Evolutionary conservation across 352 stramenopile species (phyloP), one percentile per base, ranked within the genome.

Genomic region (Globisporangium carolinianum): DNA sequence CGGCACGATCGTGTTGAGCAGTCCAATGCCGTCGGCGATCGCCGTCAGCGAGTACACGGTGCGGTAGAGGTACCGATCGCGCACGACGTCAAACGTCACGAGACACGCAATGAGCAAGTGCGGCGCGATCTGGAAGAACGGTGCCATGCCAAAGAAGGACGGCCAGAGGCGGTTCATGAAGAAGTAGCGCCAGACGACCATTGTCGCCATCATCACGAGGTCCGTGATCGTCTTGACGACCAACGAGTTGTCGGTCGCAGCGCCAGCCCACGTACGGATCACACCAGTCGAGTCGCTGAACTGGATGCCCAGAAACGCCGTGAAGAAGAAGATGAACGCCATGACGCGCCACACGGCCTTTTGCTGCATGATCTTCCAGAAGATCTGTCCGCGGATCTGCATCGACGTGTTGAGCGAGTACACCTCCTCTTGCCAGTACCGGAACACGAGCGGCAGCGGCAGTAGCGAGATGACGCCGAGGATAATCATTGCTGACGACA

Each of bases 321-420:
- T 62, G 52, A 70, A 75, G 51, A 79, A 57, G 45, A 36, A 53
- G 17, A 75, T 63, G 57, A 78, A 78, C 61, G 65, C 62, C 57
- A 78, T 58, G 36, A 73, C 51, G 43, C 63, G 61, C 70, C 70
- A 78, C 58, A 78, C 70, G 0, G 67, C 70, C 53, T 75, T 74
- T 37, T 76, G 71, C 60, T 79, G 67, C 66, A 74, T 75, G 61
- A 76, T 79, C 53, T 72, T 71, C 66, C 67, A 78, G 53, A 75
- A 75, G 56, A 75, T 75, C 41, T 66, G 59, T 9, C 53, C 54
- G 18, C 67, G 70, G 36, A 73, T 62, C 46, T 61, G 57, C 39
- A 79, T 58, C 32, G 70, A 67, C 37, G 61, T 72, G 17, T 68
- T 53, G 5, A 75, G 51, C 49, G 63, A 68, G 62, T 75, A 75